Percentiles rank a stretch among this genome's conserved stretches.
These are phyloP conservation scores for Salvia splendens DNA, from an alignment of 257 asterid species.

Conservation along the genomic window DNA sequence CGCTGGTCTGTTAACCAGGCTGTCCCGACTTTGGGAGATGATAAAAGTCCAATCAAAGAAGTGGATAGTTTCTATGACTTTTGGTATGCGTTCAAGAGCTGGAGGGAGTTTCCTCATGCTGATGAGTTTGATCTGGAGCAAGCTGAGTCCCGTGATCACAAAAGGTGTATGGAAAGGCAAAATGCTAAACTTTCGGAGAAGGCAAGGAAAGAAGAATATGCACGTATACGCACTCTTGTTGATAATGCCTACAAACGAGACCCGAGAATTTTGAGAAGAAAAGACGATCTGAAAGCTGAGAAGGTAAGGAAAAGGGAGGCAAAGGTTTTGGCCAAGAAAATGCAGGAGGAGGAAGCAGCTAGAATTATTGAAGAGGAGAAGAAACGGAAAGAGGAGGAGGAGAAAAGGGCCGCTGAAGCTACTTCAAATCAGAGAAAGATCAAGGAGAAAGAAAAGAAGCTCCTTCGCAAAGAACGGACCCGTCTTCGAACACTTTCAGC, in stretches of 20 bases:
- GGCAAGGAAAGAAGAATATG: slow-evolving; percentile 87
- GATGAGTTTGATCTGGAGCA: slow-evolving; percentile 96
- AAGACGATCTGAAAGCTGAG: slow-evolving; percentile 81
- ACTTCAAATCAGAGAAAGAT: slow-evolving; percentile 72
- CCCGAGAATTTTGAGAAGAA: slow-evolving; percentile 77
- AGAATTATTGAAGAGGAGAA: slow-evolving; percentile 78
- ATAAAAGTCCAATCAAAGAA: slow-evolving; percentile 55
- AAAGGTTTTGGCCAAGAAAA: slow-evolving; percentile 74
- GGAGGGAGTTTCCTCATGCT: slow-evolving; percentile 98
- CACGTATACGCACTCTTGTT: slow-evolving; percentile 80
- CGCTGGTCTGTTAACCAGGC: slow-evolving; percentile 89
- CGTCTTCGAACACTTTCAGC: slow-evolving; percentile 75
- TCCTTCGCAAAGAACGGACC: slow-evolving; percentile 79
- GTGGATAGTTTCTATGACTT: slow-evolving; percentile 82
- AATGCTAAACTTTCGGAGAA: slow-evolving; percentile 90
- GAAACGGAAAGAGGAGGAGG: slow-evolving; percentile 74
- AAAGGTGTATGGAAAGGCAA: slow-evolving; percentile 97
- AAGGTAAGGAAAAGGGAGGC: slow-evolving; percentile 91
- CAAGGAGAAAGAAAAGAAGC: slow-evolving; percentile 83
- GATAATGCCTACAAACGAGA: slow-evolving; percentile 90
- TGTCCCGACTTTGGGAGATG: slow-evolving; percentile 78
- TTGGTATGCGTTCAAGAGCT: slow-evolving; percentile 92
- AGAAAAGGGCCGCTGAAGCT: slow-evolving; percentile 77
- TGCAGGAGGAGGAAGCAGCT: slow-evolving; percentile 85
- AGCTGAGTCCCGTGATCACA: slow-evolving; percentile 94